Evolutionary conservation across 768 basidiomycete species (phyloP), one percentile per base, ranked within the genome.

Genomic region (Boletellus sp.): DNA sequence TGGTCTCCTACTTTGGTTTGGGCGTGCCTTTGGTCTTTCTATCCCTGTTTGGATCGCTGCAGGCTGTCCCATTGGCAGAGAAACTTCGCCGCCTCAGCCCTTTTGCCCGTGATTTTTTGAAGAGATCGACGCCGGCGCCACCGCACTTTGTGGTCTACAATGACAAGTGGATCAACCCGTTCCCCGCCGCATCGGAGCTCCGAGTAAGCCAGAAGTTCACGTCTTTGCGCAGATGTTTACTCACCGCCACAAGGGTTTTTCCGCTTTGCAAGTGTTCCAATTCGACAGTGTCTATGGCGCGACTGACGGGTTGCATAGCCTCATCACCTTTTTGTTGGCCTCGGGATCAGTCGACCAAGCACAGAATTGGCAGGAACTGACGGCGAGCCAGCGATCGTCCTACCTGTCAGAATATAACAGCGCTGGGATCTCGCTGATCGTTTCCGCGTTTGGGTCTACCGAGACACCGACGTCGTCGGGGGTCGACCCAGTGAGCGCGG

Each of bases 381-480:
- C 70, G 1, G 63, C 69, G 1, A 56, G 56, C 23, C 55, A 75
- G 33, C 74, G 76, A 19, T 52, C 71, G 6, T 37, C 69, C 6
- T 72, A 78, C 56, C 68, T 79, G 49, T 57, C 74, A 1, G 70
- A 77, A 49, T 84, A 83, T 48, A 64, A 64, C 15, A 72, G 73
- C 0, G 78, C 78, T 15, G 80, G 81, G 6, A 80, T 83, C 60
- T 76, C 75, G 38, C 59, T 84, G 23, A 72, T 83, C 50, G 81
- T 83, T 5, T 79, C 79, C 37, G 72, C 70, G 1, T 82, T 83
- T 57, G 78, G 78, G 7, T 70, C 75, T 7, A 68, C 66, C 11
- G 58, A 64, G 47, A 62, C 68, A 0, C 78, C 78, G 1, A 80
- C 77, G 2, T 63, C 73, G 0, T 59, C 63, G 6, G 72, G 72